Conservation (phyloP, 176 grass and related monocot species). For the Eragrostis curvula region DNA sequence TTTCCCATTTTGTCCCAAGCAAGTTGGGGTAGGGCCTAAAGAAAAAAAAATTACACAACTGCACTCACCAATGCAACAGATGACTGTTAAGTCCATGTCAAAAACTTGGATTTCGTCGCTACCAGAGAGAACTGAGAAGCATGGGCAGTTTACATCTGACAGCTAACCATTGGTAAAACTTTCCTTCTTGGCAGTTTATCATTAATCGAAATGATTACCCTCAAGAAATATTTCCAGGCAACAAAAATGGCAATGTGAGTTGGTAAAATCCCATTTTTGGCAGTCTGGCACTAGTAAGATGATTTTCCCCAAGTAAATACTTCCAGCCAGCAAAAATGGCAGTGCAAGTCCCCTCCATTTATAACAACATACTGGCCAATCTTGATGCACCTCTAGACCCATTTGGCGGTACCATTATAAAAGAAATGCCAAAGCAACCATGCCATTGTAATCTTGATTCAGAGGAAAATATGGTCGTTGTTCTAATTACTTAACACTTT, state of each 20-base stretch:
- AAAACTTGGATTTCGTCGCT: conserved; percentile 32
- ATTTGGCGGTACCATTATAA: conserved; percentile 29
- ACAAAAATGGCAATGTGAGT: conserved; percentile 21
- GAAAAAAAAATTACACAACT: conserved; percentile 24
- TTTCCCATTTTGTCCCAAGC: background rate
- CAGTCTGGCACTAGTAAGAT: background rate
- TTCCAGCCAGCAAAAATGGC: background rate
- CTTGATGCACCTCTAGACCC: background rate
- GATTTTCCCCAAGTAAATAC: background rate
- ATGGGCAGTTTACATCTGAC: conserved; percentile 34
- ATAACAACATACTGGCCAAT: conserved; percentile 12
- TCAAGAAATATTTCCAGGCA: conserved; percentile 28
- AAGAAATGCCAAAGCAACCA: conserved; percentile 31
- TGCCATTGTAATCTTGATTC: conserved; percentile 38
- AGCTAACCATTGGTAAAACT: conserved; percentile 16
- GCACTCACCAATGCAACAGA: conserved; percentile 33
- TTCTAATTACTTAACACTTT: conserved; percentile 46
- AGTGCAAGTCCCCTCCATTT: background rate
- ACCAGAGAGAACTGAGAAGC: conserved; percentile 30
- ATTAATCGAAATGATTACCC: conserved; percentile 28
- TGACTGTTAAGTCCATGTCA: conserved; percentile 4
- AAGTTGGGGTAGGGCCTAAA: background rate
- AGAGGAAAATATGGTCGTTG: background rate
- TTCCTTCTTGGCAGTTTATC: conserved; percentile 4
- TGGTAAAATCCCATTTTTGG: conserved; percentile 24